Conservation (phyloP, 2,329 filamentous ascomycete genomes). For the Ophiostoma ulmi region DNA sequence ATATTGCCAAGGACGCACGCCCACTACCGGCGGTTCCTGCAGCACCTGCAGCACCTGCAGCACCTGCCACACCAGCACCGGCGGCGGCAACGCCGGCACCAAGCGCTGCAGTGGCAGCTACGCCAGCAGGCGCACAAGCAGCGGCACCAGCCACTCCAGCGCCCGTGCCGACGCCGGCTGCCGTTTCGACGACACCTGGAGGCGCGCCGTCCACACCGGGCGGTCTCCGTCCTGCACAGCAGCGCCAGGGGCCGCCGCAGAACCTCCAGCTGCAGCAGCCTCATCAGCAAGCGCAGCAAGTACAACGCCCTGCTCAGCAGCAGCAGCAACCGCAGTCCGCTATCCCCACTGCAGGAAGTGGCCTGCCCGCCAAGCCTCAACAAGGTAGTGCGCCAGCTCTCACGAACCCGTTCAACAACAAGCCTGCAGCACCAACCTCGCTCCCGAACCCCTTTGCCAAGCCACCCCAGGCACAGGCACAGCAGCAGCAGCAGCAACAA, state of each 20-base stretch:
- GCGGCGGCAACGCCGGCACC: background rate
- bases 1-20: conserved; percentile 65
- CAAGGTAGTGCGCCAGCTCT: background rate
- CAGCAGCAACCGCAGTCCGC: background rate
- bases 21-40: conserved; percentile 35
- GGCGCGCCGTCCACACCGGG: conserved; percentile 5
- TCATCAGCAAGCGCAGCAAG: conserved; percentile 6
- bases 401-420: conserved; percentile 25
- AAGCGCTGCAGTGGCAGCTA: background rate
- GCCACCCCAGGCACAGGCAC: conserved; percentile 16
- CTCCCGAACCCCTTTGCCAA: conserved; percentile 28
- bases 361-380: conserved; percentile 1
- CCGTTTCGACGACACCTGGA: background rate
- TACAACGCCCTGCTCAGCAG: background rate
- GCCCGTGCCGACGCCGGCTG: background rate
- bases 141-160: conserved; percentile 12
- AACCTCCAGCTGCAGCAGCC: conserved; percentile 13
- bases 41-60: conserved; percentile 21
- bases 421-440: conserved; percentile 10
- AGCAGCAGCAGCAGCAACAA: conserved; percentile 15
- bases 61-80: conserved; percentile 4
- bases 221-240: conserved; percentile 20
- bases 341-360: background rate
- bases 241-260: background rate
- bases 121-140: background rate